Evolutionary conservation across 2,329 filamentous ascomycete species (phyloP).

Genomic region (Tolypocladium ovalisporum): DNA sequence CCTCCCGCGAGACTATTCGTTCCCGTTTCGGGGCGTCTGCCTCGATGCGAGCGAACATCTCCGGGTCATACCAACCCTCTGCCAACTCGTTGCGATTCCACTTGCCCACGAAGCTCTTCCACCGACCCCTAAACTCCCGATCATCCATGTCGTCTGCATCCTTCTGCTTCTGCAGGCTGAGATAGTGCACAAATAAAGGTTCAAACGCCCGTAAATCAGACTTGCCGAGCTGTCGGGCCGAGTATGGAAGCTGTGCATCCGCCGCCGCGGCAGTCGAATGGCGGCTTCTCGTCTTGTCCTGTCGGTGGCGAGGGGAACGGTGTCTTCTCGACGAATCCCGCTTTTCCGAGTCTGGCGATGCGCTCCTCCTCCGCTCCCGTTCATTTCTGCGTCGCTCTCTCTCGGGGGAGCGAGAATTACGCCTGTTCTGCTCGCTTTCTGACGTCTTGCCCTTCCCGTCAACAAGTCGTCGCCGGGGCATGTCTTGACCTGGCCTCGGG

Average conservation of each 20-base stretch:
- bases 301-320: conserved; percentile 12
- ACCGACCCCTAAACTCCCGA: conserved; percentile 68
- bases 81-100: conserved; percentile 88
- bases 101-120: conserved; percentile 86
- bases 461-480: background rate
- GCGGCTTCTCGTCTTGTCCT: background rate
- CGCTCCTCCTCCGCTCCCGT: conserved; percentile 1
- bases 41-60: conserved; percentile 40
- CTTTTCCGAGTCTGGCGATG: conserved; percentile 2
- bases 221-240: conserved; percentile 55
- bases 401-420: conserved; percentile 6
- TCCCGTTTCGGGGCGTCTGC: conserved; percentile 12
- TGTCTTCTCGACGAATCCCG: conserved; percentile 9
- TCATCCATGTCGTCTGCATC: conserved; percentile 58
- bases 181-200: conserved; percentile 70
- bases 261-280: background rate
- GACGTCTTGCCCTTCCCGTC: background rate
- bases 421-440: background rate
- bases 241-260: conserved; percentile 45
- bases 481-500: background rate
- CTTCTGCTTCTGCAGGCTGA: conserved; percentile 77
- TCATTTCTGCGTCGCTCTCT: conserved; percentile 2
- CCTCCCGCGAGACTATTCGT: background rate
- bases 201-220: conserved; percentile 55
- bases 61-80: conserved; percentile 87